phyloP scores from a whole-genome alignment of 345 rosid species.

The Stellera chamaejasme region DNA sequence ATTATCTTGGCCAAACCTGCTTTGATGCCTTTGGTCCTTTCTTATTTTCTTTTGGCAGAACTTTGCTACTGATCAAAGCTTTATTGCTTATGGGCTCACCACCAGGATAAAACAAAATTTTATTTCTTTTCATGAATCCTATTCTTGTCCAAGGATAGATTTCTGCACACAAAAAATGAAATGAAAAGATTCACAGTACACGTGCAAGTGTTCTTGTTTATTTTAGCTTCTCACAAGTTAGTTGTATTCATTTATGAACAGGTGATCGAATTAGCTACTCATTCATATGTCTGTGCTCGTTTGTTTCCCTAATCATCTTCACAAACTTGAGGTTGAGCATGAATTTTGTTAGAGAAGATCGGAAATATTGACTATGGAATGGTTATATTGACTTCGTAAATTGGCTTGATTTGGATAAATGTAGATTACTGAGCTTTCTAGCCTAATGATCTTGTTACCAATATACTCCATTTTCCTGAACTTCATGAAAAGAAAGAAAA shows the following conservation, averaged over 20 bases:
- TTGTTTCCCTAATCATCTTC: too few relatives aligned
- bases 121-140: conserved; percentile 31
- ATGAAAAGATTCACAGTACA: too few relatives aligned
- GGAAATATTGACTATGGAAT: too few relatives aligned
- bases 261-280: too few relatives aligned
- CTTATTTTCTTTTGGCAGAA: conserved; percentile 12
- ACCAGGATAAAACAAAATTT: conserved; percentile 25
- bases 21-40: conserved; percentile 15
- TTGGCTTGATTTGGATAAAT: background rate
- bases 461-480: conserved; percentile 2
- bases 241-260: background rate
- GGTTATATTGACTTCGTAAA: too few relatives aligned
- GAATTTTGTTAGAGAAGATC: too few relatives aligned
- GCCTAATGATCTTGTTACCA: conserved; percentile 1
- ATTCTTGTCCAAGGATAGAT: conserved; percentile 31
- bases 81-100: conserved; percentile 35
- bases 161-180: background rate
- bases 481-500: conserved; percentile 9
- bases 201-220: too few relatives aligned
- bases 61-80: conserved; percentile 21
- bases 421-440: background rate
- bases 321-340: too few relatives aligned
- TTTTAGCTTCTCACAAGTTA: background rate
- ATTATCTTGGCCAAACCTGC: conserved; percentile 11
- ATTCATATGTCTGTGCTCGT: too few relatives aligned